Base-by-base conservation (phyloP, 1,284 basidiomycete species). In the Melampsora larici-populina region DNA sequence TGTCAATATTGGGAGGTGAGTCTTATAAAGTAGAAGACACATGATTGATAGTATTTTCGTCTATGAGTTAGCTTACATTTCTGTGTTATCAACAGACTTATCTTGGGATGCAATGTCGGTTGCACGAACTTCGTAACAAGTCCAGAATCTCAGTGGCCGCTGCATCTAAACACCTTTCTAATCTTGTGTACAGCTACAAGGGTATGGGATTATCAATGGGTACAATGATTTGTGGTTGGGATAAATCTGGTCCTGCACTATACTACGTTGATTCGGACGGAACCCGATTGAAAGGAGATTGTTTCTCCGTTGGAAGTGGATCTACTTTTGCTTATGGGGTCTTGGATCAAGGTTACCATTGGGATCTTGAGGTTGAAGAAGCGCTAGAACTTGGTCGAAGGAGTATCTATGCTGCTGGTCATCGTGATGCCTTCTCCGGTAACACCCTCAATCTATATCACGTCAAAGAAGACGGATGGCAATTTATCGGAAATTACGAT, bases 141-240 rank as follows among this genome's bases (percentile, higher is more conserved):
- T 95, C 99, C 86, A 90, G 96, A 69, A 99, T 99, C 84, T 97
- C 94, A 24, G 97, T 99, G 24, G 97, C 97, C 17, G 97, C 97
- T 24, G 97, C 97, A 7, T 94, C 92, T 86, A 99, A 99, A 84
- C 97, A 95, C 84, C 88, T 99, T 77, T 92, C 92, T 85, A 99
- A 99, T 83, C 90, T 99, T 73, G 94, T 99, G 8, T 99, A 98
- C 85, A 88, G 90, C 78, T 99, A 99, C 88, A 99, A 99, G 86
- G 97, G 97, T 17, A 98, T 97, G 95, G 97, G 97, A 5, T 86
- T 99, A 79, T 96, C 93, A 84, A 99, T 99, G 96, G 97, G 97
- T 78, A 99, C 97, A 1, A 99, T 99, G 97, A 97, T 99, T 80
- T 98, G 95, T 82, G 97, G 97, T 36, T 99, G 96, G 95, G 97